phyloP scores from a whole-genome alignment of 768 basidiomycete species.

The Hebeloma cylindrosporum region DNA sequence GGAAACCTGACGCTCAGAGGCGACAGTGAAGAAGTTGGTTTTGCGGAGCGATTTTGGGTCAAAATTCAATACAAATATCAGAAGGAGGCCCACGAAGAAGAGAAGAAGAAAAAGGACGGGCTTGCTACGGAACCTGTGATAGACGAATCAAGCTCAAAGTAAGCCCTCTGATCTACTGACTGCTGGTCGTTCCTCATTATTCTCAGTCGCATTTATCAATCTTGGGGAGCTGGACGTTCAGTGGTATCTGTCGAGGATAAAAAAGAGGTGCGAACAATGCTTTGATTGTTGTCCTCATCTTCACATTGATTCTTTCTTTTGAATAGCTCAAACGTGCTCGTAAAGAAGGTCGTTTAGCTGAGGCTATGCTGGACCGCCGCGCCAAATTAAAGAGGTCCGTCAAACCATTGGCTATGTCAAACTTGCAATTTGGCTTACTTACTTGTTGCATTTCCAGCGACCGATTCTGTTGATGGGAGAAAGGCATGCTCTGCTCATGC shows the following conservation, averaged over 20 bases:
- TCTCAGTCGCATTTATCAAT: slow-evolving; percentile 66
- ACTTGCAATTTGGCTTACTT: not conserved
- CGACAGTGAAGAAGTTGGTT: slow-evolving; percentile 84
- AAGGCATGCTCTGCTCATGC: too few species aligned
- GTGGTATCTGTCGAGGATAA: slow-evolving; percentile 71
- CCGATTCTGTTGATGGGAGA: slow-evolving; percentile 55
- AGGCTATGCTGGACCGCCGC: slow-evolving; percentile 76
- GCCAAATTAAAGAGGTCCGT: slow-evolving; percentile 79
- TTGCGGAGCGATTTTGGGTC: slow-evolving; percentile 83
- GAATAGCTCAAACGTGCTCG: slow-evolving; percentile 78
- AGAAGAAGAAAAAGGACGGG: slow-evolving; percentile 69
- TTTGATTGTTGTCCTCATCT: not conserved
- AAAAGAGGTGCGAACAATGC: slow-evolving; percentile 53
- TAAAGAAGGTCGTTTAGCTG: slow-evolving; percentile 79
- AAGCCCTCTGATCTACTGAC: slow-evolving; percentile 29
- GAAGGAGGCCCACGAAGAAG: slow-evolving; percentile 77
- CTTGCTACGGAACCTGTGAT: slow-evolving; percentile 49
- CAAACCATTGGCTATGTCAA: not conserved
- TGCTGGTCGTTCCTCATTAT: not conserved
- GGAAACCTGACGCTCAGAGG: slow-evolving; percentile 75
- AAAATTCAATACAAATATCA: slow-evolving; percentile 90
- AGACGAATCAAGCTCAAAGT: slow-evolving; percentile 79
- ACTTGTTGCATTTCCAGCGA: slow-evolving; percentile 33
- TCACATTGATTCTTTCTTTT: not conserved
- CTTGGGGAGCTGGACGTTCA: slow-evolving; percentile 81